Evolutionary conservation across 768 basidiomycete genomes (phyloP).

Genomic region (Suillus occidentalis): DNA sequence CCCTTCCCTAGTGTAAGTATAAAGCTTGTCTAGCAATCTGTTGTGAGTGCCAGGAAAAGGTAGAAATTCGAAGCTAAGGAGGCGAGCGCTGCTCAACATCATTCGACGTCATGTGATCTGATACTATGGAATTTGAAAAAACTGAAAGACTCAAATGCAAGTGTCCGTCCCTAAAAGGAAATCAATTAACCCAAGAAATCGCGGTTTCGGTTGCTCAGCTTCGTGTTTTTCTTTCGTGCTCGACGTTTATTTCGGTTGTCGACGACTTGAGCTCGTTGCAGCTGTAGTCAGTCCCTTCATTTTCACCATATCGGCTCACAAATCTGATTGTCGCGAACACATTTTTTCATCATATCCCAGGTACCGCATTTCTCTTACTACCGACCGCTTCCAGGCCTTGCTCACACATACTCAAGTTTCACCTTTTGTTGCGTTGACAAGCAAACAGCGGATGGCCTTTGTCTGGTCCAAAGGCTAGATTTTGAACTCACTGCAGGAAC

Average conservation of each 20-base stretch:
- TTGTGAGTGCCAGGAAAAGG: too few species aligned
- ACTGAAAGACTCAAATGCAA: neutral
- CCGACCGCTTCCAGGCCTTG: neutral
- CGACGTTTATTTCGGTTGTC: neutral
- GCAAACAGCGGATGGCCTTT: constrained; percentile 26
- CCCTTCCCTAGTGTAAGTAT: too few species aligned
- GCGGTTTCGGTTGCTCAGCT: constrained; percentile 7
- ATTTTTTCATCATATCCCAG: constrained; percentile 5
- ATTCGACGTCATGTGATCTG: neutral
- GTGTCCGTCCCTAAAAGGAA: neutral
- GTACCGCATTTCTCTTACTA: neutral
- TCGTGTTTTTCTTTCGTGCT: constrained; percentile 3
- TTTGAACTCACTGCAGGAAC: constrained; percentile 13
- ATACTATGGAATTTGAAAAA: neutral
- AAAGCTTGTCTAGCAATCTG: too few species aligned
- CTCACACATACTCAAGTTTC: constrained; percentile 1
- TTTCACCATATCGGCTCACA: neutral
- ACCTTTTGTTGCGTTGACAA: constrained; percentile 6
- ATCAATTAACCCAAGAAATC: neutral
- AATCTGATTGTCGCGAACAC: constrained; percentile 1
- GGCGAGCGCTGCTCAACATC: neutral
- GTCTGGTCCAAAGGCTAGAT: constrained; percentile 8
- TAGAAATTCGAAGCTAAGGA: neutral
- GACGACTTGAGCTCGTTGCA: constrained; percentile 2
- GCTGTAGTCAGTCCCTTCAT: neutral